Base-by-base conservation (phyloP, 1,284 basidiomycete species). In the Cerioporus squamosus region DNA sequence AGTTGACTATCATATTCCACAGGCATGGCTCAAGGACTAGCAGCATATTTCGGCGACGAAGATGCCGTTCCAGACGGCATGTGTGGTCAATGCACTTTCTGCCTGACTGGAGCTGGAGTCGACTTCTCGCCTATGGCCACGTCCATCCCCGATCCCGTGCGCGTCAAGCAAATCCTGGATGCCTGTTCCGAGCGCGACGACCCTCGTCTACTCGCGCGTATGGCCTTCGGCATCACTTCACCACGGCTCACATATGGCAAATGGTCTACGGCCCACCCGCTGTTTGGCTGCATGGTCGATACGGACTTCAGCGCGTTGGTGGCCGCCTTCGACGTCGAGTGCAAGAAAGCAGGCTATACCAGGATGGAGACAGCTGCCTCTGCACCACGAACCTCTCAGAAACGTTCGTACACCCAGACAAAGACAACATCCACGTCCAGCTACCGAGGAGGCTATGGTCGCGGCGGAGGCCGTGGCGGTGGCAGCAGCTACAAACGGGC, bases 161-260 rank as follows among this genome's bases (percentile, higher is more conserved):
- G 74, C 44, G 66, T 80, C 53, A 55, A 67, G 36, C 71, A 71
- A n/a, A 79, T 83, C 52, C 71, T 82, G 22, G 60, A 62, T 22
- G 76, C 74, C 12, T 82, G 80, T 59, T 75, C 72, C 36, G 79
- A 78, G 48, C 78, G 81, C 36, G 81, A 83, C 62, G 81, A 83
- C 59, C 77, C 80, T 15, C 79, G 80, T 10, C 70, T 81, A 31
- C 70, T 82, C 14, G 79, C 81, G 5, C 77, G 80, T 15, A 76
- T 82, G 72, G 81, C 81, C 1, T 81, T 82, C 55, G 81, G 81
- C 2, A 75, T 82, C 56, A 75, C 76, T 0, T 80, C 78, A 5
- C 81, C 81, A 2, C 74, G 81, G 0, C 67, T 82, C 38, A 79
- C 79, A 5, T 70, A 69, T 15, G 65, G 72, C 45, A 80, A 77